Evolutionary conservation across 495 filamentous ascomycete genomes (phyloP), one percentile per base, ranked within the genome.

Genomic region (Neurospora discreta): DNA sequence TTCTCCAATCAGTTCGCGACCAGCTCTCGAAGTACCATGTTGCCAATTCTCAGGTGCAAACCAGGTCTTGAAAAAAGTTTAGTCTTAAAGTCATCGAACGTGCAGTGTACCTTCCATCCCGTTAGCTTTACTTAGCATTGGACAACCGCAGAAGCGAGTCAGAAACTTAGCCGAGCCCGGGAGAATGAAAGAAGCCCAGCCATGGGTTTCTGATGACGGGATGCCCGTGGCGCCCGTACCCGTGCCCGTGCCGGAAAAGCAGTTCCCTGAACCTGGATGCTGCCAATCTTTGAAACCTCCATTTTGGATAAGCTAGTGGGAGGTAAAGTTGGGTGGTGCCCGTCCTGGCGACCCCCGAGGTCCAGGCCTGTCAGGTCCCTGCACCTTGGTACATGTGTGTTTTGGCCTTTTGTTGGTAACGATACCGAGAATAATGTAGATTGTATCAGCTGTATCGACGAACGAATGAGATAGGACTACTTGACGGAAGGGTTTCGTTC

Each of bases 231-330:
- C 44, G 58, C 33, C 38, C 26, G 26, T 72, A 26, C 67, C n/a
- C 68, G 68, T 52, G 10, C 44, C 44, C 11, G 68, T 52, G 1
- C 44, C 44, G 5, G 68, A 65, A n/a, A n/a, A 72, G 43, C 10
- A 33, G 71, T 43, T 43, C 67, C 71, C 68, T 36, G 68, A 38
- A 72, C 71, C 36, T 42, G 60, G 70, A 70, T 20, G 9, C 33
- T 60, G 26, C 15, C 13, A 60, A 2, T 15, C 15, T 36, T 36
- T 30, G 23, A 60, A 26, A 18, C 52, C 15, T 18, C 26, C 15
- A 30, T 15, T 60, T 26, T 0, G 46, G 44, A 52, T 26, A 5
- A 52, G 46, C 52, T 26, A 16, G 52, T 16, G 20, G 52, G 23
- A 26, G 23, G 20, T 16, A 4, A 33, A 16, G 52, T 15, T 60